Evolutionary conservation across 2,329 filamentous ascomycete species (phyloP), one percentile per base, ranked within the genome.

Genomic region (Gnomoniopsis sp.): DNA sequence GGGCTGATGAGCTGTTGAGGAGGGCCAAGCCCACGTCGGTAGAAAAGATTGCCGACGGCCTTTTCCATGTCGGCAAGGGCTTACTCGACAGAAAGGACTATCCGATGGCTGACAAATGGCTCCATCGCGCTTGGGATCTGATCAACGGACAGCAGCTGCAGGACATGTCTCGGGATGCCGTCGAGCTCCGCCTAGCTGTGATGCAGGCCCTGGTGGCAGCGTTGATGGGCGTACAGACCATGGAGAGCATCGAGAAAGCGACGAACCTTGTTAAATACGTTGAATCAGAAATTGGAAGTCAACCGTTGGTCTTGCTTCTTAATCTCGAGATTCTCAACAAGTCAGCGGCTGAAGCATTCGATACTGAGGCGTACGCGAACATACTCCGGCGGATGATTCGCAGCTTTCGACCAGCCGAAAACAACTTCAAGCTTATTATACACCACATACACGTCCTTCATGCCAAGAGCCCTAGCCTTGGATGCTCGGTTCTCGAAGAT

Each of bases 41-140:
- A 2, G 88, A 93, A 69, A 78, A 76, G 41, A 72, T 93, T 47
- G 81, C 86, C 3, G 87, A 91, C 65, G 75, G 88, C 2, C 77
- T 92, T 8, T 90, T 87, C 63, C 85, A 88, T 60, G 89, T 96
- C 44, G 91, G 91, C 3, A 85, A 80, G 50, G 78, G 79, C 15
- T 72, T 88, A 15, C 70, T 84, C 2, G 70, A 68, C 3, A 82
- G 80, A 53, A 73, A 77, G 8, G 78, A 88, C 53, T 79, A 79
- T 62, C 66, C 73, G 1, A 68, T 80, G 48, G 88, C 90, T 0
- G 69, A 80, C 1, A 86, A 82, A 66, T 98, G 93, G 95, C 75
- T 96, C 0, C 80, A 87, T 57, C 81, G 89, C 63, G 86, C 90
- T 2, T 78, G 84, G 51, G 75, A 85, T 12, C 67, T 86, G 30